Evolutionary conservation across 2,329 filamentous ascomycete genomes (phyloP), one percentile per base, ranked within the genome.

Genomic region (Apiospora koreana): DNA sequence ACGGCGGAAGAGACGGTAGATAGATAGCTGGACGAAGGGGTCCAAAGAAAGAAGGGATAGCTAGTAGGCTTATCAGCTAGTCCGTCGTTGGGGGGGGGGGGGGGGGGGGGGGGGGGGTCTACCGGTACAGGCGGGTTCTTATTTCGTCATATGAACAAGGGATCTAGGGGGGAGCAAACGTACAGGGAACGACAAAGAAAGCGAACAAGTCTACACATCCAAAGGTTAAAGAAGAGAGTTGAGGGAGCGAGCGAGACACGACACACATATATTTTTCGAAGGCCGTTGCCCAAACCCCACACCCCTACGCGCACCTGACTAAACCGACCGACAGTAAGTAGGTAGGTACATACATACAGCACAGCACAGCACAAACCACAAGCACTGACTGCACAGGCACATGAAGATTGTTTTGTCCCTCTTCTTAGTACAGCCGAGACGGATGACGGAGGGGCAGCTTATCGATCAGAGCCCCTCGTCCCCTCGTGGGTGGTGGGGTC

Each of bases 391-490:
- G 41, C 41, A 35, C 50, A 58, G 54, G 54, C 54, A 62, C 54
- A 62, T 62, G 54, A 62, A 38, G 3, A 16, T 43, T 16, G 18
- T 38, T 38, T 62, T 62, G 21, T 38, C 50, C 45, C 12, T 31
- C 25, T 58, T 3, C 6, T 21, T 58, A 35, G 50, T 58, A 18
- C 25, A 35, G 50, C 50, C 50, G 50, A 62, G 54, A 62, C 4
- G 21, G 54, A 62, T 62, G 54, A 62, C 28, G 54, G 54, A 62
- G 31, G 54, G 54, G 31, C 50, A 62, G 54, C 54, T 62, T 62
- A 62, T 62, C 50, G 50, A 58, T 35, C 50, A 58, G 25, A 7
- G 46, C 46, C 45, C 46, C 46, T 50, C 46, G 46, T 18, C 10
- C 10, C 48, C 8, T 14, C 3, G 46, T 38, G 28, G 31, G 21